Base-by-base conservation (phyloP, 1,139 yeast genomes). In the Protomyces gravidus region DNA sequence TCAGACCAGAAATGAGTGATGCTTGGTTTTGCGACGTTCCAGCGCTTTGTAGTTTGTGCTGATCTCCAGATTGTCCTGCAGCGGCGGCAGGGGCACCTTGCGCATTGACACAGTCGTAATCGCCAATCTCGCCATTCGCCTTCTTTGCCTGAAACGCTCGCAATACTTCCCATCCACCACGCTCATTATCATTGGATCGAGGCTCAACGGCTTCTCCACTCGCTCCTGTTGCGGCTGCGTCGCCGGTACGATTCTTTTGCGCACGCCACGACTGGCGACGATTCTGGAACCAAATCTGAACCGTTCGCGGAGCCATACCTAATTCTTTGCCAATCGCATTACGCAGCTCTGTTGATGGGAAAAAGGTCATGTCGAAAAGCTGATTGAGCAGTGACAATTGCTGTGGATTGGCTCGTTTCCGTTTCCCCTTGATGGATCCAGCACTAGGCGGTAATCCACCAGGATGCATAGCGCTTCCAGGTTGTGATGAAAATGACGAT, bases 251-350 rank as follows among this genome's bases (percentile, higher is more conserved):
- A 19, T 47, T 46, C 45, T 69, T 69, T 55, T 71, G 73, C 3
- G 72, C 67, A 32, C 72, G 62, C 71, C 73, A 71, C 23, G 72
- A 72, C 62, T 72, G 75, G 5, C 75, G 67, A 39, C 70, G 67
- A 64, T 72, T 72, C 62, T 72, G 75, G 62, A 72, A 72, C 75
- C 75, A 72, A 36, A 72, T 72, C 64, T 72, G 75, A 4, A 72
- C 75, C 2, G 75, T 70, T 25, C 75, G 64, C 4, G 75, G 74
- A 1, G 74, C 70, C 75, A 72, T 72, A n/a, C 72, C 72, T 17
- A 72, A 69, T 63, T 72, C 75, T 49, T 66, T 61, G 7, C 75
- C 74, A 46, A 72, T 66, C 36, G 67, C 68, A 48, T 70, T 64
- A 11, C 75, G 68, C 56, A 66, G 68, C 58, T 72, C 75, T 3